Percentiles rank a stretch among this genome's conserved stretches.
Evolutionary conservation across 2,329 filamentous ascomycete genomes (phyloP).

Genomic region (Hyphodiscus sp.): DNA sequence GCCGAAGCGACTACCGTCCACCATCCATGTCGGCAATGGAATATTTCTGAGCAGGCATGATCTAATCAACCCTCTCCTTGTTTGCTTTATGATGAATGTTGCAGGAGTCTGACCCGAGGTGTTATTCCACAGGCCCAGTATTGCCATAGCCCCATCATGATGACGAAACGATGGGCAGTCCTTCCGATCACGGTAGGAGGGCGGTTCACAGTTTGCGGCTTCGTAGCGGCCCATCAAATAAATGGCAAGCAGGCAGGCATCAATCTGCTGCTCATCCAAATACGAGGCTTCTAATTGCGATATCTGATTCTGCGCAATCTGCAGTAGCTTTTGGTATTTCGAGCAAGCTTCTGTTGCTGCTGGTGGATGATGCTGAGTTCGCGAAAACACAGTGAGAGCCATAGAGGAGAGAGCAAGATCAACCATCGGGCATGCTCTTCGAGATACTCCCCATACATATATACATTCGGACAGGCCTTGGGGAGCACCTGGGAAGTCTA

Average conservation of each 20-base stretch:
- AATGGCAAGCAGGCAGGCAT: slow-evolving; percentile 14
- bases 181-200: too few relatives aligned
- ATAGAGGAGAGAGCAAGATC: slow-evolving; percentile 28
- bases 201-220: not conserved
- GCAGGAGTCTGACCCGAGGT: slow-evolving; percentile 3
- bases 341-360: slow-evolving; percentile 23
- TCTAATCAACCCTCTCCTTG: slow-evolving; percentile 26
- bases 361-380: slow-evolving; percentile 17
- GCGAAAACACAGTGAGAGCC: slow-evolving; percentile 26
- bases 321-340: slow-evolving; percentile 21
- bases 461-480: slow-evolving; percentile 10
- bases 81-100: slow-evolving; percentile 25
- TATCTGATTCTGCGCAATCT: not conserved
- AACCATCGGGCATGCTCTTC: slow-evolving; percentile 15
- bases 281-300: slow-evolving; percentile 2
- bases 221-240: slow-evolving; percentile 18
- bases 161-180: slow-evolving; percentile 8
- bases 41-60: slow-evolving; percentile 22
- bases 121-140: slow-evolving; percentile 28
- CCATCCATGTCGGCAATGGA: slow-evolving; percentile 27
- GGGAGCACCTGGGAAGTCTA: slow-evolving; percentile 12
- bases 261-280: slow-evolving; percentile 9
- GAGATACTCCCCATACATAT: slow-evolving; percentile 3
- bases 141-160: slow-evolving; percentile 27
- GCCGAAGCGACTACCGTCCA: slow-evolving; percentile 26